Evolutionary conservation across 2,329 filamentous ascomycete genomes (phyloP).

Genomic region (Neopestalotiopsis rosae): DNA sequence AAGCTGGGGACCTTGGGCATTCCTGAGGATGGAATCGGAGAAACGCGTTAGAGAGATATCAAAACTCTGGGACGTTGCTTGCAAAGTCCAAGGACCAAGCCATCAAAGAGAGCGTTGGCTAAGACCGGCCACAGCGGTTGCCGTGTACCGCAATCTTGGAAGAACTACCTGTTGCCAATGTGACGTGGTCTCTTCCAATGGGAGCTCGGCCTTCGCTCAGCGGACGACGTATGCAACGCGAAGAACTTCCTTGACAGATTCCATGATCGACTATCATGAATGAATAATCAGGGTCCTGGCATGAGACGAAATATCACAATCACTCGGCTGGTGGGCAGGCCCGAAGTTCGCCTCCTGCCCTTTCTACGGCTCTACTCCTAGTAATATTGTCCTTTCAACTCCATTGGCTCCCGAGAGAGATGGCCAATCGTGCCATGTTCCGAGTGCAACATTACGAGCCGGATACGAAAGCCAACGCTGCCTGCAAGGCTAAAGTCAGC

Average conservation of each 20-base stretch:
- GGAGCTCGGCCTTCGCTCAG: not conserved
- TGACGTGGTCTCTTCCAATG: not conserved
- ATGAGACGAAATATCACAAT: not conserved
- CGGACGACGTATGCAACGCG: not conserved
- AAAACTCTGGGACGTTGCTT: not conserved
- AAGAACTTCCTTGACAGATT: not conserved
- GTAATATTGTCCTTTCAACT: not conserved
- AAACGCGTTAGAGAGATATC: conserved; percentile 7
- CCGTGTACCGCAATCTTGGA: not conserved
- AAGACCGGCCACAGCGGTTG: not conserved
- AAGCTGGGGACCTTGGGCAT: conserved; percentile 59
- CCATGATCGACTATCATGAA: not conserved
- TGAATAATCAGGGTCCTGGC: not conserved
- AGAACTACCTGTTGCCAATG: not conserved
- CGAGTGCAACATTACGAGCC: not conserved
- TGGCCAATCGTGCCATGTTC: not conserved
- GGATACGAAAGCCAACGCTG: not conserved
- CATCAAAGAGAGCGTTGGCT: not conserved
- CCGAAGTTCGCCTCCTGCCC: not conserved
- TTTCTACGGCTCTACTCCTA: not conserved
- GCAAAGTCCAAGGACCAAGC: not conserved
- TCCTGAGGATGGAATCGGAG: conserved; percentile 52
- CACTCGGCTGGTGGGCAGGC: not conserved
- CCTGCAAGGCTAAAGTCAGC: conserved; percentile 13
- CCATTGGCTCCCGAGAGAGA: not conserved